Percentiles rank a stretch among this genome's conserved stretches.
These are phyloP conservation scores for Zea mays DNA, from an alignment of 176 grass and related monocot genomes.

Conservation along the genomic window Zm-B73-REFERENCE-NAM-5.0 NC_050103.1:127389001-127389500, in stretches of 20 bases:
- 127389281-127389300: conserved; percentile 1
- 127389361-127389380: conserved; percentile 45
- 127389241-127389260: background rate
- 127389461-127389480: conserved; percentile 53
- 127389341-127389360: conserved; percentile 59
- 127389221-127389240: background rate
- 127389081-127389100: conserved; percentile 27
- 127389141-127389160: background rate
- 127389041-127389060: conserved; percentile 23
- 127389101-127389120: conserved; percentile 7
- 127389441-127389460: conserved; percentile 38
- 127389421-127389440: conserved; percentile 63
- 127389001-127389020: conserved; percentile 20
- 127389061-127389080: background rate
- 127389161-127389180: background rate
- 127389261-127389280: conserved; percentile 7
- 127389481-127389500: conserved; percentile 47
- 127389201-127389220: conserved; percentile 12
- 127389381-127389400: conserved; percentile 72
- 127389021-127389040: background rate
- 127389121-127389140: background rate
- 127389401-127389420: conserved; percentile 60
- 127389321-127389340: conserved; percentile 72
- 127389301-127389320: conserved; percentile 2
- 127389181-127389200: conserved; percentile 17